A percentile compares a stretch with the other conserved stretches of the same genome.
Evolutionary conservation across 768 basidiomycete genomes (phyloP).

Genomic region (Cytidiella melzeri): DNA sequence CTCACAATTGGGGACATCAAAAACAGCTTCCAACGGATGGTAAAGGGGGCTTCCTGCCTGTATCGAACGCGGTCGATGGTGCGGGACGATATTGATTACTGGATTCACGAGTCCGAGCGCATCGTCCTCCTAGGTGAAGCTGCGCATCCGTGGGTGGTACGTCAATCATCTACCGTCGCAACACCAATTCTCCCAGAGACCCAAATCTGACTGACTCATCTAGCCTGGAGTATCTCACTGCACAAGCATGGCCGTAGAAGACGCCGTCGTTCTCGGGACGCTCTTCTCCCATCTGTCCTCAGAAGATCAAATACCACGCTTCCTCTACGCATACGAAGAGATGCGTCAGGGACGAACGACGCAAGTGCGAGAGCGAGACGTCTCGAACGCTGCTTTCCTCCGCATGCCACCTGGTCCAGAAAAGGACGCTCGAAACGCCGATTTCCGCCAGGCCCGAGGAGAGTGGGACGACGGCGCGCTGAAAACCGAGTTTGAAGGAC

Average conservation of each 20-base stretch:
- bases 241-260: slow-evolving; percentile 50
- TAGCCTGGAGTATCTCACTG: slow-evolving; percentile 53
- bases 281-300: slow-evolving; percentile 50
- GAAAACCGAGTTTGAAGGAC: slow-evolving; percentile 44
- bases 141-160: slow-evolving; percentile 50
- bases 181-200: slow-evolving; percentile 6
- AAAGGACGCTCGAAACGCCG: slow-evolving; percentile 39
- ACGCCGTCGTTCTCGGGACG: slow-evolving; percentile 52
- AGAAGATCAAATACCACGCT: slow-evolving; percentile 40
- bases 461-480: slow-evolving; percentile 43
- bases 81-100: slow-evolving; percentile 34
- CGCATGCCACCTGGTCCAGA: slow-evolving; percentile 37
- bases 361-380: slow-evolving; percentile 40
- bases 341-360: slow-evolving; percentile 46
- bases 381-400: slow-evolving; percentile 39
- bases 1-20: too few relatives aligned
- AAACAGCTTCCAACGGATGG: slow-evolving; percentile 29
- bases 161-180: too few relatives aligned
- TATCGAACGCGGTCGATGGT: slow-evolving; percentile 33
- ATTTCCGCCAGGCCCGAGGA: slow-evolving; percentile 31
- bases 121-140: slow-evolving; percentile 56
- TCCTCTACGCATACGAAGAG: slow-evolving; percentile 54
- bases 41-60: slow-evolving; percentile 30
- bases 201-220: background rate
- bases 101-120: slow-evolving; percentile 42